These are phyloP conservation scores for Anisodus acutangulus DNA, from an alignment of 257 asterid species.

Conservation along the genomic window DNA sequence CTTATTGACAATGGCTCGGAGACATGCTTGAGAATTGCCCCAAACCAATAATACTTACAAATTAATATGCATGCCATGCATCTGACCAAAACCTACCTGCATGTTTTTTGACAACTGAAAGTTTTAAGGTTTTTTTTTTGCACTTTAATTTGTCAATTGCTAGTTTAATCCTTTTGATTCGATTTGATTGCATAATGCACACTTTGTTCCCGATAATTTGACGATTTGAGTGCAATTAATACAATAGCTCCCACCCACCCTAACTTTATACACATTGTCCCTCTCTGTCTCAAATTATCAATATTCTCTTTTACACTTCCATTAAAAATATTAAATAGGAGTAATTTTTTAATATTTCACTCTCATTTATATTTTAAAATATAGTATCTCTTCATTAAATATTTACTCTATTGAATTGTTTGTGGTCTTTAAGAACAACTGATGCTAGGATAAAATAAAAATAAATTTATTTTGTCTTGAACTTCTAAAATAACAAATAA, in stretches of 20 bases:
- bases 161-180: background rate
- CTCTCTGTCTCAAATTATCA: background rate
- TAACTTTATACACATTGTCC: background rate
- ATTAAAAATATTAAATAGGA: no score
- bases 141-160: background rate
- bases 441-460: no score
- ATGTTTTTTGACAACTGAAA: constrained; percentile 1
- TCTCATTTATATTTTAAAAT: no score
- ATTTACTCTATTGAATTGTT: no score
- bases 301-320: no score
- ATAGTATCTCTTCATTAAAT: no score
- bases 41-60: background rate
- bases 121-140: background rate
- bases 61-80: constrained; percentile 7
- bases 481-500: no score
- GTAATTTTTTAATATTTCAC: no score
- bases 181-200: constrained; percentile 13
- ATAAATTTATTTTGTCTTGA: no score
- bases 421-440: no score
- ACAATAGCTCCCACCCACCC: background rate
- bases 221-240: background rate
- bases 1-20: constrained; percentile 45
- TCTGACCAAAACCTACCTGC: constrained; percentile 6
- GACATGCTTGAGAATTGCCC: constrained; percentile 45
- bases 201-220: constrained; percentile 13